Base-by-base conservation (phyloP, 306 rosid species). In the Prosopis cineraria region DNA sequence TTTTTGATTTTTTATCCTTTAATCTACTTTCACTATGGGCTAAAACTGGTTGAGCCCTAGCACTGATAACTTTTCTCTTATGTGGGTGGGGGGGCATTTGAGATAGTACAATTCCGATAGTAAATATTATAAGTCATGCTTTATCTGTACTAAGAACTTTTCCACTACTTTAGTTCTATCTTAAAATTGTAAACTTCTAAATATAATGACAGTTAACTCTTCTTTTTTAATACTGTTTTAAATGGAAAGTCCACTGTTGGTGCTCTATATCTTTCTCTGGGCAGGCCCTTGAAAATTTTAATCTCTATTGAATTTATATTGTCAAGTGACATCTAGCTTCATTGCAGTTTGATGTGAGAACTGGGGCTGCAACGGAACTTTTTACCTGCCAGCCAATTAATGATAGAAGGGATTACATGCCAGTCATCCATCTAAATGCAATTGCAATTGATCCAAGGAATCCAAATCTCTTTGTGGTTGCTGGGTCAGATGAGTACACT, bases 391-490 rank as follows among this genome's bases (percentile, higher is more conserved):
- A 78, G 79, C 79, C 90, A 74, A 67, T 82, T 74, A 85, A 77
- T 76, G 85, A 75, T 58, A 87, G 89, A 59, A 83, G 84, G 89
- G 62, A 62, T 71, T 52, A 78, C 83, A 68, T 53, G 83, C 86
- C 88, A 60, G 75, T 79, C 43, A 63, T 92, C 83, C 85, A 79
- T 68, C 90, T 95, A 63, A 91, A 95, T 88, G 87, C 99, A 58
- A 91, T 95, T 82, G 88, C 97, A 82, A 91, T 93, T 79, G 98
- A 95, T 87, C 99, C 98, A 78, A 91, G 97, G 83, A 89, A 93
- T 79, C 97, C 99, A 40, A 91, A 96, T 87, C 87, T 91, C 82
- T 93, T 96, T 84, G 94, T 86, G 0, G 91, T 96, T 75, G 96
- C 93, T 43, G 98, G 99, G 70, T 74, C 91, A 47, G 96, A 93